A percentile compares a stretch with the other conserved stretches of the same genome.
Conservation (phyloP, 371 early-diverging fungal species). For the Funneliformis caledonium region DNA sequence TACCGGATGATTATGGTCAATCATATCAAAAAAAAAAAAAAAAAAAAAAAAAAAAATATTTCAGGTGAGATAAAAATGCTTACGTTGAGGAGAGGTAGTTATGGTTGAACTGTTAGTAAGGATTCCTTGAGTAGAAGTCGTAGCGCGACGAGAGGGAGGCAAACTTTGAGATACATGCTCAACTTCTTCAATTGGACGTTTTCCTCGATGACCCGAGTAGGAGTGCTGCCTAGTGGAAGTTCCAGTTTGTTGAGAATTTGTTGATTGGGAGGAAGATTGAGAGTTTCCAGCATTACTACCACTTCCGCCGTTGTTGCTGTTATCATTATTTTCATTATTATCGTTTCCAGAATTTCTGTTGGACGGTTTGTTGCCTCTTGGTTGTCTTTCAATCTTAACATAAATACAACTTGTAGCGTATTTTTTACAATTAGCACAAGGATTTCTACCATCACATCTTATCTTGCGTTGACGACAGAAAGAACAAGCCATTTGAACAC, state of each 20-base stretch:
- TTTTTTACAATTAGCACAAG: conserved; percentile 35
- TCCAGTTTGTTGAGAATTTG: not conserved
- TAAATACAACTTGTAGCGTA: conserved; percentile 5
- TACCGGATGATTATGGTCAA: not conserved
- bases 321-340: not conserved
- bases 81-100: conserved; percentile 8
- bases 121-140: not conserved
- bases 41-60: not conserved
- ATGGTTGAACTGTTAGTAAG: not conserved
- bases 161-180: conserved; percentile 4
- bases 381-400: not conserved
- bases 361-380: not conserved
- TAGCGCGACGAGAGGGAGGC: conserved; percentile 3
- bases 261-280: not conserved
- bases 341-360: not conserved
- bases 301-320: not conserved
- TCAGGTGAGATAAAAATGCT: too few species aligned
- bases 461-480: conserved; percentile 40
- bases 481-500: conserved; percentile 34
- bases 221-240: not conserved
- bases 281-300: not conserved
- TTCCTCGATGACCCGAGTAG: not conserved
- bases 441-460: conserved; percentile 26
- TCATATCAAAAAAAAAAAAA: not conserved
- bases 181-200: conserved; percentile 15